Conservation (phyloP, 163 green algal genomes). For the Chloromonas sp. region DNA sequence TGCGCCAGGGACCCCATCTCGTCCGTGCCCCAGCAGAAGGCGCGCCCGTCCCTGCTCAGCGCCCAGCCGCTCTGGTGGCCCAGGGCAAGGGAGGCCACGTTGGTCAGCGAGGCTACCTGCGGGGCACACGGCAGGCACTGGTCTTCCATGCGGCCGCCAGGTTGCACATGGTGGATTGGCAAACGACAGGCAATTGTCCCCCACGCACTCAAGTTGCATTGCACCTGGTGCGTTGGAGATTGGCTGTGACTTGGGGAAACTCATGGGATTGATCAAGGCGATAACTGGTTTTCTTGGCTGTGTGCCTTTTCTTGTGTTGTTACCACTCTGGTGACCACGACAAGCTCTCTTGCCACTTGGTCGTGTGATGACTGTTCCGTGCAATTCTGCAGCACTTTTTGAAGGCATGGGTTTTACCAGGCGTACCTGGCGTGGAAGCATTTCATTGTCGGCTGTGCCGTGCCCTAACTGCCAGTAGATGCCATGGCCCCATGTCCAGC, state of each 20-base stretch:
- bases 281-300: too few species aligned
- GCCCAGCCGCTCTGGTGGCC: conserved; percentile 69
- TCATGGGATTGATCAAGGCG: too few species aligned
- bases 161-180: not conserved
- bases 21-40: conserved; percentile 59
- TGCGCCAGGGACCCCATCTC: conserved; percentile 48
- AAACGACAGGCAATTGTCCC: too few species aligned
- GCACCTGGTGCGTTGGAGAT: too few species aligned
- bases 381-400: not conserved
- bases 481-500: conserved; percentile 10
- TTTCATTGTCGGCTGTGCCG: not conserved
- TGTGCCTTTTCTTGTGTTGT: too few species aligned
- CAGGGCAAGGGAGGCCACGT: conserved; percentile 43
- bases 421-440: not conserved
- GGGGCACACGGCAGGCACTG: too few species aligned
- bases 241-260: too few species aligned
- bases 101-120: conserved; percentile 3
- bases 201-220: too few species aligned
- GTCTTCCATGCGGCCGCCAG: not conserved
- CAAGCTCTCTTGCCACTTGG: too few species aligned
- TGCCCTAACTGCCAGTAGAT: conserved; percentile 10
- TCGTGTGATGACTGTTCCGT: not conserved
- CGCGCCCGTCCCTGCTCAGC: conserved; percentile 33
- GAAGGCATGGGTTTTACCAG: not conserved
- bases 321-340: too few species aligned